Conservation (phyloP, 805 yeast genomes). For the Kazachstania taianensis region DNA sequence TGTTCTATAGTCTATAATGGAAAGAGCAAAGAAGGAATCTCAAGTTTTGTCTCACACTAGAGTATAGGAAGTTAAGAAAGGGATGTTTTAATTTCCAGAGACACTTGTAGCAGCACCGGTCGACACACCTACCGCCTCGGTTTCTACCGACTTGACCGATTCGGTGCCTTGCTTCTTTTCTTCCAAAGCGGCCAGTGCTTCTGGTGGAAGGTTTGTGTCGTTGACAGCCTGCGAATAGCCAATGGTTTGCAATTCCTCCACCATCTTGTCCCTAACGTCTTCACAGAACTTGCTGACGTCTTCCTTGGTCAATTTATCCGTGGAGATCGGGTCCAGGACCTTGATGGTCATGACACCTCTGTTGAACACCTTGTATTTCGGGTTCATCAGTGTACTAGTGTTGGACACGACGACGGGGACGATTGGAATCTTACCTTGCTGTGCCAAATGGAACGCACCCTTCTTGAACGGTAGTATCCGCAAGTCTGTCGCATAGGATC, state of each 20-base stretch:
- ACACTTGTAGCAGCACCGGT: background rate
- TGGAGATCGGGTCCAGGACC: conserved; percentile 73
- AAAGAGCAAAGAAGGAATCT: too few relatives aligned
- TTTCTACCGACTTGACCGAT: too few relatives aligned
- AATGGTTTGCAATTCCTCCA: conserved; percentile 26
- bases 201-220: conserved; percentile 24
- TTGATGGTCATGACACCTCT: conserved; percentile 67
- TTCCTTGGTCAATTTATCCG: conserved; percentile 58
- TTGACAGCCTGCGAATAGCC: conserved; percentile 32
- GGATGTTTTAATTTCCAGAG: too few relatives aligned
- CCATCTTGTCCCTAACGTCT: conserved; percentile 52
- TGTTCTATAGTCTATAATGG: too few relatives aligned
- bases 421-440: conserved; percentile 81
- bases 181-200: background rate
- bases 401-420: conserved; percentile 84
- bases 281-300: conserved; percentile 56
- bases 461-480: conserved; percentile 82
- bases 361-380: conserved; percentile 54
- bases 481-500: conserved; percentile 65
- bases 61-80: too few relatives aligned
- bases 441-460: conserved; percentile 97
- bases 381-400: conserved; percentile 62
- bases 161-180: background rate
- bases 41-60: too few relatives aligned
- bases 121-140: too few relatives aligned